Percentiles rank a stretch among this genome's conserved stretches.
Evolutionary conservation across 78 protist genomes (phyloP).

Genomic region (Emiliania huxleyi): DNA sequence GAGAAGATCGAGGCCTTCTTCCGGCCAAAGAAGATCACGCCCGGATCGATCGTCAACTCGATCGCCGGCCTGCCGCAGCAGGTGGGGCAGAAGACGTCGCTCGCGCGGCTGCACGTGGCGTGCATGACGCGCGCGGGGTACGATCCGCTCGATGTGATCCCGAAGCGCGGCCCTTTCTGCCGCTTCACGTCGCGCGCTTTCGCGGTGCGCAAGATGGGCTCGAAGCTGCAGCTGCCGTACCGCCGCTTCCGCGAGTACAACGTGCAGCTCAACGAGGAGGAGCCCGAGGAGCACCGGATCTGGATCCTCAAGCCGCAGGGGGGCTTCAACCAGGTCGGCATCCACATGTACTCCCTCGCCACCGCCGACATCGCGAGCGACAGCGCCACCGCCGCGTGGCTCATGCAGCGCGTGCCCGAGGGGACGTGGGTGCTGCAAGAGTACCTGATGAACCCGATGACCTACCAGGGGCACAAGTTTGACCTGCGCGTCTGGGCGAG

Average conservation of each 20-base stretch:
- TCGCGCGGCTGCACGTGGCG: not conserved
- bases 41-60: not conserved
- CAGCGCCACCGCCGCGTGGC: not conserved
- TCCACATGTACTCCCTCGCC: not conserved
- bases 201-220: not conserved
- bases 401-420: not conserved
- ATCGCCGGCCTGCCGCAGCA: not conserved
- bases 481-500: not conserved
- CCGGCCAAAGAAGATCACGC: not conserved
- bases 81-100: not conserved
- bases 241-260: not conserved
- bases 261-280: not conserved
- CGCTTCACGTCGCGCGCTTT: not conserved
- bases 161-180: not conserved
- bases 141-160: not conserved
- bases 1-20: not conserved
- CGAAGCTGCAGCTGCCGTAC: not conserved
- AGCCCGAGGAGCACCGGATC: not conserved
- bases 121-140: not conserved
- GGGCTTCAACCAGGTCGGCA: not conserved
- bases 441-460: not conserved
- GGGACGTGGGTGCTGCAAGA: not conserved
- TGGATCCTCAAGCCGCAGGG: not conserved
- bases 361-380: not conserved
- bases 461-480: not conserved